Evolutionary conservation across 75 land plant species (phyloP).

Genomic region (Selaginella moellendorffii): DNA sequence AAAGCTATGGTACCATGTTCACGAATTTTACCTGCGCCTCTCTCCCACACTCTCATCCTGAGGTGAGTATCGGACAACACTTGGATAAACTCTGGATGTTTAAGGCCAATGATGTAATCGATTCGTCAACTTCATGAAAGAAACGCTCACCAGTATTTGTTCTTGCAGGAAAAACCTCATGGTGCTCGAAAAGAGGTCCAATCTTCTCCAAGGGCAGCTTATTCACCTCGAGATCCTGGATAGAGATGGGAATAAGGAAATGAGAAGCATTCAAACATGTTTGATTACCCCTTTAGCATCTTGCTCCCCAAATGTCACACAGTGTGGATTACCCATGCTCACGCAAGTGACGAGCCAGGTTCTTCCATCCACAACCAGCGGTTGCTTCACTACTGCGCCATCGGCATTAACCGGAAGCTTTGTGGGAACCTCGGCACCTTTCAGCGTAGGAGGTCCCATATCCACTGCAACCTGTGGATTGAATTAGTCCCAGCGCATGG

Average conservation of each 20-base stretch:
- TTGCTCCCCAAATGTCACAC: conserved; percentile 73
- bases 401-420: conserved; percentile 39
- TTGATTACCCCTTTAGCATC: conserved; percentile 28
- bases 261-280: neutral
- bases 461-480: conserved; percentile 76
- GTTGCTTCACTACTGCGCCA: conserved; percentile 56
- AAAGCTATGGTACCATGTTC: no score
- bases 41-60: conserved; percentile 97
- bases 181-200: conserved; percentile 93
- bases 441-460: conserved; percentile 83
- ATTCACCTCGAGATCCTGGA: conserved; percentile 52
- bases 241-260: neutral
- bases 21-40: no score
- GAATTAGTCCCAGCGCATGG: neutral
- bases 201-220: conserved; percentile 58
- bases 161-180: conserved; percentile 74
- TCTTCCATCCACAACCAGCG: conserved; percentile 47
- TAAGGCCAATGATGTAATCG: no score
- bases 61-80: conserved; percentile 59
- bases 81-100: conserved; percentile 71
- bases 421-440: conserved; percentile 66
- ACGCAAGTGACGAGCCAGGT: conserved; percentile 91
- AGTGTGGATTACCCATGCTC: conserved; percentile 99
- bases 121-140: no score
- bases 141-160: conserved; percentile 99